Conservation (phyloP, 257 asterid genomes). For the Fraxinus pennsylvanica region DNA sequence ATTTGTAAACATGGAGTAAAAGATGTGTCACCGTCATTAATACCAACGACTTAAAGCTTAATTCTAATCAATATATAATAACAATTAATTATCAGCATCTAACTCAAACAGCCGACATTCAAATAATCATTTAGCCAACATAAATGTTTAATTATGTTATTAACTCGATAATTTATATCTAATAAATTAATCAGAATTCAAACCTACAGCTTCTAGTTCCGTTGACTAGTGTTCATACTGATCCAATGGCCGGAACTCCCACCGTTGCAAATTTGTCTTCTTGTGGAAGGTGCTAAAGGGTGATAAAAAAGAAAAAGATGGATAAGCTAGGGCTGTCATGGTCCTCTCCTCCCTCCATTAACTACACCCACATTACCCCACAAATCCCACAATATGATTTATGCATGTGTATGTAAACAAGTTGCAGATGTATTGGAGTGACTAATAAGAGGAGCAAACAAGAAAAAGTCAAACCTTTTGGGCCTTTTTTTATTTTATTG, state of each 20-base stretch:
- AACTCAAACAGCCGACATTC: background rate
- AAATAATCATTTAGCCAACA: background rate
- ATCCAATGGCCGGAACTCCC: background rate
- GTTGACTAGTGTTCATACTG: background rate
- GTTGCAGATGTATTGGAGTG: conserved; percentile 24
- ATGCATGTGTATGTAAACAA: conserved; percentile 13
- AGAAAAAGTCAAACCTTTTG: conserved; percentile 26
- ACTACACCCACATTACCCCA: too few species aligned
- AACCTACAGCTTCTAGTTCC: background rate
- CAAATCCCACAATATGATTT: background rate
- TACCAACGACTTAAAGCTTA: background rate
- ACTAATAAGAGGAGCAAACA: background rate
- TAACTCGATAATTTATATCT: background rate
- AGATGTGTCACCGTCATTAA: background rate
- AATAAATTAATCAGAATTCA: background rate
- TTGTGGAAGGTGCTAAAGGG: background rate
- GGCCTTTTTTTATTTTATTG: background rate
- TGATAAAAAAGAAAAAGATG: too few species aligned
- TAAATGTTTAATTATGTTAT: background rate
- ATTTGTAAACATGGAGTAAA: background rate
- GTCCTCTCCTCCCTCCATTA: too few species aligned
- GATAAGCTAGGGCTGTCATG: background rate
- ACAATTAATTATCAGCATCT: too few species aligned
- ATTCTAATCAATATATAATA: too few species aligned
- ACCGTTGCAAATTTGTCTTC: background rate